A percentile compares a stretch with the other conserved stretches of the same genome.
Conservation (phyloP, 495 filamentous ascomycete genomes). For the Evernia prunastri region DNA sequence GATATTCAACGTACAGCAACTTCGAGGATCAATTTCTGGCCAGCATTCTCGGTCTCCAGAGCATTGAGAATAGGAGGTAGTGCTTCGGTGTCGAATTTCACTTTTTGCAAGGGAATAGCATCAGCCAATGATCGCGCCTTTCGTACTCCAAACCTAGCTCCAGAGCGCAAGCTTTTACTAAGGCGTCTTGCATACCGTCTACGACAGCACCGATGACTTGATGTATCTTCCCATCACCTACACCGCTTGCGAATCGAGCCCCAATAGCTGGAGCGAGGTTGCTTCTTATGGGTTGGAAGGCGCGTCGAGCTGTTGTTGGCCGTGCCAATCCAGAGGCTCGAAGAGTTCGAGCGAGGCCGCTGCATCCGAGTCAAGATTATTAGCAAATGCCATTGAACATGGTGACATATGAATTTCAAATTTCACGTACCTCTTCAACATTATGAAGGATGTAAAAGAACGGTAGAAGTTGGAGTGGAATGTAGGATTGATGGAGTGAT, state of each 20-base stretch:
- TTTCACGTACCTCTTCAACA: slow-evolving; percentile 78
- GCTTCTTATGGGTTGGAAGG: slow-evolving; percentile 56
- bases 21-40: slow-evolving; percentile 92
- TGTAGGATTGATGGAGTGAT: slow-evolving; percentile 5
- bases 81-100: slow-evolving; percentile 92
- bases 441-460: slow-evolving; percentile 55
- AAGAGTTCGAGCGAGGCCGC: slow-evolving; percentile 74
- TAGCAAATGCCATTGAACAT: slow-evolving; percentile 41
- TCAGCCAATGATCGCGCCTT: slow-evolving; percentile 36
- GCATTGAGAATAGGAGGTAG: slow-evolving; percentile 98
- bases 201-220: slow-evolving; percentile 72
- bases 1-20: slow-evolving; percentile 69
- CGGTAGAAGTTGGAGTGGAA: slow-evolving; percentile 27
- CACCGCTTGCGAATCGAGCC: slow-evolving; percentile 65
- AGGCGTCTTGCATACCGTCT: slow-evolving; percentile 48
- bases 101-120: slow-evolving; percentile 42
- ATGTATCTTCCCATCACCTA: slow-evolving; percentile 73
- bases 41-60: slow-evolving; percentile 81
- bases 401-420: slow-evolving; percentile 14
- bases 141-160: slow-evolving; percentile 11
- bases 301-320: slow-evolving; percentile 62
- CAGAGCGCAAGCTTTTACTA: slow-evolving; percentile 28
- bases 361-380: slow-evolving; percentile 40
- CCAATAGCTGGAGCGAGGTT: slow-evolving; percentile 54
- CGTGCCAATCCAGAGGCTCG: slow-evolving; percentile 69